Conservation (phyloP, 805 yeast species). For the Barnettozyma populi region DNA sequence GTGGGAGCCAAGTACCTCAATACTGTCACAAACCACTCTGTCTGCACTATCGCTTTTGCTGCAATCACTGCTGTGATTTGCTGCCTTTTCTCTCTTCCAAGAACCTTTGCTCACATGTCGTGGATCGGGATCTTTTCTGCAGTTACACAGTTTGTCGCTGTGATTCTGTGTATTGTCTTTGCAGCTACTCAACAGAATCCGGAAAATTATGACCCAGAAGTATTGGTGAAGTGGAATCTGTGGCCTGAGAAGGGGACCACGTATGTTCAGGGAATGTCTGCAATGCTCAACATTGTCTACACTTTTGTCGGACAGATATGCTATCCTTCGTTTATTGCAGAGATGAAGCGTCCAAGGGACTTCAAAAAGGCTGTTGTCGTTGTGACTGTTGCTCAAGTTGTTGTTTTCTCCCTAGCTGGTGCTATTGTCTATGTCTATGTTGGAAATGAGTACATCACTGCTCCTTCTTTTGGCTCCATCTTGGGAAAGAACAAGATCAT, state of each 20-base stretch:
- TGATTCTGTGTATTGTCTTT: conserved; percentile 45
- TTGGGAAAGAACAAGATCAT: conserved; percentile 41
- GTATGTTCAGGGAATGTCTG: conserved; percentile 49
- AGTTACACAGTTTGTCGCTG: conserved; percentile 52
- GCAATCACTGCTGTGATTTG: conserved; percentile 46
- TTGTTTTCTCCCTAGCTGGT: conserved; percentile 51
- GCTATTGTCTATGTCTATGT: conserved; percentile 53
- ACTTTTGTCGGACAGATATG: conserved; percentile 63
- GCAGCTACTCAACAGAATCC: conserved; percentile 51
- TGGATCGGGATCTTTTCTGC: conserved; percentile 49
- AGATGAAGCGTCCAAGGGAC: conserved; percentile 52
- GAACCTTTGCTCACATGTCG: conserved; percentile 51
- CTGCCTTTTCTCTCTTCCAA: conserved; percentile 46
- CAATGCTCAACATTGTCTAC: conserved; percentile 53
- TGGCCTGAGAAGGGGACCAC: conserved; percentile 52
- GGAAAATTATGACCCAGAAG: conserved; percentile 30
- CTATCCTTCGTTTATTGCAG: conserved; percentile 56
- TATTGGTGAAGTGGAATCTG: conserved; percentile 38
- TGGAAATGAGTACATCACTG: conserved; percentile 47
- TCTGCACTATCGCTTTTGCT: conserved; percentile 48
- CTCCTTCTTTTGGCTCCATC: conserved; percentile 57
- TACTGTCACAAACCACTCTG: conserved; percentile 43
- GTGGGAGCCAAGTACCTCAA: conserved; percentile 57
- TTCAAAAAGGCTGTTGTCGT: conserved; percentile 50
- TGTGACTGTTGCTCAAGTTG: conserved; percentile 45